Evolutionary conservation across 768 basidiomycete genomes (phyloP).

Genomic region (Tephrocybe sp.): DNA sequence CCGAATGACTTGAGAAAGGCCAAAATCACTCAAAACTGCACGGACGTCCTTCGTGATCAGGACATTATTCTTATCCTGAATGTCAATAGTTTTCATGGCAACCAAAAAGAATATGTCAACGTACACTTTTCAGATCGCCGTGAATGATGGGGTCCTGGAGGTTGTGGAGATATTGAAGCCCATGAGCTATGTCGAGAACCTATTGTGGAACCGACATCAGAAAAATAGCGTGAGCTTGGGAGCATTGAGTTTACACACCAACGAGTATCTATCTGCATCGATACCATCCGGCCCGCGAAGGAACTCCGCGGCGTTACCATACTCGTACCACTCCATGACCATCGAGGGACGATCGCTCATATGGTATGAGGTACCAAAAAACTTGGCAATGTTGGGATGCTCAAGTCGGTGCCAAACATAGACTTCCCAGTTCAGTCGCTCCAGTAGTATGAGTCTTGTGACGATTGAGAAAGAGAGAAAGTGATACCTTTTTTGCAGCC

Average conservation of each 20-base stretch:
- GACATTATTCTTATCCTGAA: slow-evolving; percentile 42
- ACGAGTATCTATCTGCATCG: neutral
- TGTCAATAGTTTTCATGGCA: neutral
- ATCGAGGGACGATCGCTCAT: slow-evolving; percentile 35
- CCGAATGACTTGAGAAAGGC: slow-evolving; percentile 36
- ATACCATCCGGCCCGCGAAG: slow-evolving; percentile 23
- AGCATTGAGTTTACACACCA: neutral
- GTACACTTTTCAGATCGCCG: slow-evolving; percentile 29
- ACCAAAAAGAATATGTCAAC: neutral
- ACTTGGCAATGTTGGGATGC: slow-evolving; percentile 46
- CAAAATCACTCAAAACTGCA: slow-evolving; percentile 47
- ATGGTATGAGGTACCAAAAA: slow-evolving; percentile 47
- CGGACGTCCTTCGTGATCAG: slow-evolving; percentile 39
- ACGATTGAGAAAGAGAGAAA: too few species aligned
- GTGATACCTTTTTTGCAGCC: slow-evolving; percentile 33
- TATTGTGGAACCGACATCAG: slow-evolving; percentile 15
- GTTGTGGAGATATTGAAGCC: slow-evolving; percentile 43
- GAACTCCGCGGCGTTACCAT: slow-evolving; percentile 47
- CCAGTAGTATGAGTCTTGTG: too few species aligned
- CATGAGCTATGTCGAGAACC: slow-evolving; percentile 44
- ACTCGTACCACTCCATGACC: slow-evolving; percentile 49
- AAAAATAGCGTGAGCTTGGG: too few species aligned
- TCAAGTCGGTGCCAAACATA: slow-evolving; percentile 48
- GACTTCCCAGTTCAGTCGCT: slow-evolving; percentile 48
- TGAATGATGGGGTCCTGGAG: slow-evolving; percentile 34